Evolutionary conservation across 176 grass and related monocot genomes (phyloP).

Genomic region (Zoysia japonica): DNA sequence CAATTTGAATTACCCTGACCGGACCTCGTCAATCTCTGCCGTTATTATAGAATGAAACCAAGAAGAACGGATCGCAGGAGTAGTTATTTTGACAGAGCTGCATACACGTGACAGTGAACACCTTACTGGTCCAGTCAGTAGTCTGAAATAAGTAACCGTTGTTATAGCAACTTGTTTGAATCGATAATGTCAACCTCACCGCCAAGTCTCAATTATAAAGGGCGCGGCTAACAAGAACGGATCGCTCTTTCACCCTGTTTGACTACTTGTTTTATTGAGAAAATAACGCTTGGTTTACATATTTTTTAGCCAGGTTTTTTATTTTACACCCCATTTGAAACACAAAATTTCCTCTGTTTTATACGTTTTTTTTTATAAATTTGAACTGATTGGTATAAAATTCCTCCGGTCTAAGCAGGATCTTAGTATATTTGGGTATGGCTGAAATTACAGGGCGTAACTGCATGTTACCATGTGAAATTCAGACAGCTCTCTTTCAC

Average conservation of each 20-base stretch:
- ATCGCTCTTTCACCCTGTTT: neutral
- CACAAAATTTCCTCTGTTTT: no score
- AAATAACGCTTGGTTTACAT: no score
- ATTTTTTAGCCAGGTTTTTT: neutral
- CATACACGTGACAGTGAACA: constrained; percentile 16
- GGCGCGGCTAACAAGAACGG: constrained; percentile 16
- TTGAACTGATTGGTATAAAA: no score
- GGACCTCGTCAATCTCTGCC: no score
- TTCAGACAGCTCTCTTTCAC: neutral
- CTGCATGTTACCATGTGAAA: neutral
- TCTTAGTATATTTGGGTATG: no score
- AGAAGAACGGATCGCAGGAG: neutral
- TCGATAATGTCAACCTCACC: constrained; percentile 20
- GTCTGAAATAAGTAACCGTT: constrained; percentile 37
- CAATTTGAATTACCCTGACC: constrained; percentile 18
- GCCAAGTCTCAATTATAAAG: neutral
- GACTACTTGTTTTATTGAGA: neutral
- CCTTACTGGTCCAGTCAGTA: constrained; percentile 18
- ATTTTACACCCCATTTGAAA: no score
- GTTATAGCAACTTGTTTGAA: constrained; percentile 40
- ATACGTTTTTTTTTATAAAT: no score
- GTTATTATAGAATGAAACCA: constrained; percentile 11
- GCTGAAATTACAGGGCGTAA: neutral
- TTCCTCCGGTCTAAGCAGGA: no score
- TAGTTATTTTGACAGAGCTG: neutral